Base-by-base conservation (phyloP, 169 alveolate genomes). In the Theileria sp. region DNA sequence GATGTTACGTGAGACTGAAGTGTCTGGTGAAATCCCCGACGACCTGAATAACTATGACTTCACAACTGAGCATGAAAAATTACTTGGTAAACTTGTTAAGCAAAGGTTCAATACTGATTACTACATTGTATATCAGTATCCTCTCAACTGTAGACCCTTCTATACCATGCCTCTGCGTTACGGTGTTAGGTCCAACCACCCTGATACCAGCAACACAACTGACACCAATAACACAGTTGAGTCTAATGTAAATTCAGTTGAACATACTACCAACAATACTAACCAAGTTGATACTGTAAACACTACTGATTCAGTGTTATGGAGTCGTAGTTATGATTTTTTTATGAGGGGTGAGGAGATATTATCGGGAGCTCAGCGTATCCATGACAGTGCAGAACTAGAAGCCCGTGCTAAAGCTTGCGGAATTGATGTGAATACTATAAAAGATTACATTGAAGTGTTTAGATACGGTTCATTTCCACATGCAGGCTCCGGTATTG, bases 401-500 rank as follows among this genome's bases (percentile, higher is more conserved):
- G 86, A 89, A 32, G 76, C 89, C 74, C 79, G 96, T 38, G 87
- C 89, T 34, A 85, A 70, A 87, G 84, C 50, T 32, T 92, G 94
- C 44, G 98, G 95, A 56, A 92, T 96, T 64, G 96, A 94, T 83
- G 95, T 94, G 28, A 92, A 91, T 51, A 94, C 97, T 62, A 92
- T 96, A 38, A 81, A 94, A 84, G 95, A 92, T 81, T 98, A 98
- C 89, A 92, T 97, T 36, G 98, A 98, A 62, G 89, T 99, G 21
- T 97, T 98, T 93, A 94, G 93, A 78, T 94, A 92, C 81, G 99
- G 99, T 30, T 98, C 99, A 17, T 96, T 93, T 34, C 99, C 99
- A 26, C 99, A 98, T 83, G 99, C 99, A 0, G 99, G 99, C 62
- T 96, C 98, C 69, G 99, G 99, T 26, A 95, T 98, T 75, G 99